Percentiles rank a stretch among this genome's conserved stretches.
Evolutionary conservation across 495 filamentous ascomycete genomes (phyloP).

Genomic region (Podospora pseudocomata): DNA sequence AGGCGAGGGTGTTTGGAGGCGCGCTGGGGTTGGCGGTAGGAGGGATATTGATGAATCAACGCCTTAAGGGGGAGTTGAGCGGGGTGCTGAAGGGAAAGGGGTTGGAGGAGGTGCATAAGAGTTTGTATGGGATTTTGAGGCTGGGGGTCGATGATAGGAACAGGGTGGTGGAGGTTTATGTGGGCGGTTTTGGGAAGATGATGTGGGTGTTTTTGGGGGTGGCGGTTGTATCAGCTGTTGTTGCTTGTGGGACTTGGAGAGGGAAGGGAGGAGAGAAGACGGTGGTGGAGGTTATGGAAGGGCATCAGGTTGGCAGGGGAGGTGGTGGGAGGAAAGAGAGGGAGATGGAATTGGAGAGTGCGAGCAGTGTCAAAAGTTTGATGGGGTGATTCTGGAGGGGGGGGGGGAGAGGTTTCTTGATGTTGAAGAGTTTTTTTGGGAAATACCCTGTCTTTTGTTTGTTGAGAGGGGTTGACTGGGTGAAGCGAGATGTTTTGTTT

Average conservation of each 20-base stretch:
- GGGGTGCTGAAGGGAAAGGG: neutral
- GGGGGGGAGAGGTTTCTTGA: neutral
- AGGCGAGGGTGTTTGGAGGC: constrained; percentile 56
- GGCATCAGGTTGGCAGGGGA: neutral
- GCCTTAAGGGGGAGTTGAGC: neutral
- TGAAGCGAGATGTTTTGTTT: neutral
- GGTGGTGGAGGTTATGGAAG: neutral
- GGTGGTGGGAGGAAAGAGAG: constrained; percentile 6
- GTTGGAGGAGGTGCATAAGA: neutral
- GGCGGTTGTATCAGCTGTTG: neutral
- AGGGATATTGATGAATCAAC: neutral
- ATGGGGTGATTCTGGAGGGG: constrained; percentile 9
- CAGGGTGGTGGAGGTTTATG: neutral
- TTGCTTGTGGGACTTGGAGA: neutral
- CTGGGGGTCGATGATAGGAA: neutral
- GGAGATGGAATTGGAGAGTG: constrained; percentile 29
- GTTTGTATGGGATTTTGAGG: neutral
- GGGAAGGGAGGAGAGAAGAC: neutral
- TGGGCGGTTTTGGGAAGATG: neutral
- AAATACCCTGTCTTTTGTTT: neutral
- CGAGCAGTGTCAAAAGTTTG: constrained; percentile 27
- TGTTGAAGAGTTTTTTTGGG: neutral
- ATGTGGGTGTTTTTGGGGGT: neutral
- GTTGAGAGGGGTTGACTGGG: neutral
- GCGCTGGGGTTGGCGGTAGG: constrained; percentile 48